Percentiles rank a stretch among this genome's conserved stretches.
phyloP scores from a whole-genome alignment of 192 early-diverging fungal species.

The Backusella circina region DNA sequence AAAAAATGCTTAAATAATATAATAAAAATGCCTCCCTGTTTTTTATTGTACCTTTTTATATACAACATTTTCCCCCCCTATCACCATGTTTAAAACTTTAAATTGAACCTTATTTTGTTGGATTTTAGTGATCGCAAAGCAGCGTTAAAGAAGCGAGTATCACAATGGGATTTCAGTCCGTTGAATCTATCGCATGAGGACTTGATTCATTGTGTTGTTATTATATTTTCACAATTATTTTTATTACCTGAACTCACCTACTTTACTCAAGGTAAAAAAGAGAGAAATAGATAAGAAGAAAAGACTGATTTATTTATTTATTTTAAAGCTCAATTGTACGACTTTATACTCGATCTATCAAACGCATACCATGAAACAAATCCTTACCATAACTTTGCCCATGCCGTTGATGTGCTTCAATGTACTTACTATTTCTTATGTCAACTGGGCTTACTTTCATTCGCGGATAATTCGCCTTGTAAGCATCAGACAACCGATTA shows the following conservation, averaged over 20 bases:
- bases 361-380: constrained; percentile 64
- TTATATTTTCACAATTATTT: constrained; percentile 69
- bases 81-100: constrained; percentile 4
- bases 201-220: constrained; percentile 61
- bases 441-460: constrained; percentile 49
- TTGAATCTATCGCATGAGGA: constrained; percentile 62
- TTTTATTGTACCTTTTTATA: not conserved
- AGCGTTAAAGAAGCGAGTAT: constrained; percentile 47
- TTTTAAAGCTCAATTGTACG: constrained; percentile 46
- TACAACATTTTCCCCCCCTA: not conserved
- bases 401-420: constrained; percentile 93
- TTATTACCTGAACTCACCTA: constrained; percentile 49
- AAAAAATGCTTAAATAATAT: not conserved
- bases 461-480: not conserved
- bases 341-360: constrained; percentile 50
- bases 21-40: not conserved
- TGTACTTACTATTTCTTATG: constrained; percentile 81
- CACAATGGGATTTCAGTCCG: constrained; percentile 70
- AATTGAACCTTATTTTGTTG: not conserved
- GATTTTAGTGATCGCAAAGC: constrained; percentile 31
- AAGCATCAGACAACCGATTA: not conserved
- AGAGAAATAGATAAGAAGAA: not conserved
- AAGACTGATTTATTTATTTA: not conserved
- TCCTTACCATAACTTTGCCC: constrained; percentile 93
- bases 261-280: constrained; percentile 47